A percentile compares a stretch with the other conserved stretches of the same genome.
Evolutionary conservation across 495 filamentous ascomycete species (phyloP).

Genomic region (Penicillium salamii): DNA sequence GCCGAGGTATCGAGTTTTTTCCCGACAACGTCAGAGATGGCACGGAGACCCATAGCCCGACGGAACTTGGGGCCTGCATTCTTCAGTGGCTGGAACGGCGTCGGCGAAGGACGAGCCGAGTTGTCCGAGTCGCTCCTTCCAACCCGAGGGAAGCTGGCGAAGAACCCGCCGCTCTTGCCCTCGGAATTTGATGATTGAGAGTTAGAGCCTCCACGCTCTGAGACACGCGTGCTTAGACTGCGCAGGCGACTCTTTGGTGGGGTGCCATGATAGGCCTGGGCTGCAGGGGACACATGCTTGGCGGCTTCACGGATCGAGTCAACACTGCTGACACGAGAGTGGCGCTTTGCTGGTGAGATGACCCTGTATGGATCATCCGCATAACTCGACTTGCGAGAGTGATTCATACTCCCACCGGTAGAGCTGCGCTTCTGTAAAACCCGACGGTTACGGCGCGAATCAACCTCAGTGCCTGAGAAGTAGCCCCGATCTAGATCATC

Average conservation of each 20-base stretch:
- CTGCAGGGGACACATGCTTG: conserved; percentile 33
- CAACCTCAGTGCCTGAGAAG: conserved; percentile 85
- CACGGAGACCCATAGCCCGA: conserved; percentile 63
- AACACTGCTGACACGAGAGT: conserved; percentile 75
- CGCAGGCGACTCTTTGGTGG: conserved; percentile 42
- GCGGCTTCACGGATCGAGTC: conserved; percentile 52
- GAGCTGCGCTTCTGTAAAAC: conserved; percentile 77
- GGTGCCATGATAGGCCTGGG: conserved; percentile 61
- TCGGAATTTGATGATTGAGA: conserved; percentile 42
- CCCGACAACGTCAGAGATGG: conserved; percentile 69
- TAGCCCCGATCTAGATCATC: conserved; percentile 84
- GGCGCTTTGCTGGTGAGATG: conserved; percentile 59
- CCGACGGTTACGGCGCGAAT: conserved; percentile 67
- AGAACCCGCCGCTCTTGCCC: conserved; percentile 34
- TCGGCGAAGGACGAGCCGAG: conserved; percentile 52
- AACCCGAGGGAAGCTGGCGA: conserved; percentile 45
- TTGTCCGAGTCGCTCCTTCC: conserved; percentile 46
- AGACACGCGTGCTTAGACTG: conserved; percentile 44
- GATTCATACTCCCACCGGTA: conserved; percentile 41
- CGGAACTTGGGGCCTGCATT: conserved; percentile 48
- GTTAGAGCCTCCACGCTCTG: conserved; percentile 38
- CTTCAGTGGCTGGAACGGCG: conserved; percentile 36
- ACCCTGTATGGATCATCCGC: conserved; percentile 57
- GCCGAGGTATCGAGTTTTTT: conserved; percentile 36
- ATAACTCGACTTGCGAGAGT: conserved; percentile 67